Base-by-base conservation (phyloP, 2,329 filamentous ascomycete species). In the Talaromyces sp. region DNA sequence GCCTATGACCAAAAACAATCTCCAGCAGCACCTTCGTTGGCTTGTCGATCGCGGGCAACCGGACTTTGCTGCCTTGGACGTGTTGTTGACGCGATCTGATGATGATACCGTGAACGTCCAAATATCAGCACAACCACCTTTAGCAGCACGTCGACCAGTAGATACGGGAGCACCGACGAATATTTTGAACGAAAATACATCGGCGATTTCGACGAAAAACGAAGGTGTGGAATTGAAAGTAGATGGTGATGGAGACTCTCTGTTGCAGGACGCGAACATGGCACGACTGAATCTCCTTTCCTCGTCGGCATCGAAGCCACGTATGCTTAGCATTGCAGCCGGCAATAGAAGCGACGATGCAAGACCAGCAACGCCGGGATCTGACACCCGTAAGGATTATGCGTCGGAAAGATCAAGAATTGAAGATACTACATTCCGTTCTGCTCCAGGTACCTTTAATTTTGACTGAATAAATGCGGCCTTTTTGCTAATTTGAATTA, bases 1-100 rank as follows among this genome's bases (percentile, higher is more conserved):
- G 77, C 75, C 74, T 77, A 83, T 83, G 81, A 82, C 81, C 73
- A 81, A 76, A 70, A 77, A 80, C 73, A 83, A 83, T 69, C 68
- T 83, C 62, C 71, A 72, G 61, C 70, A 73, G 69, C 80, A 81
- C 73, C 75, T 83, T 65, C 73, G 77, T 74, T 83, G 81, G 81
- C 78, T 83, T 65, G 68, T 83, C 68, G 74, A 74, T 65, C 77
- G 74, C 74, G 75, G 74, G 70, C 74, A 72, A 56, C 73, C 74
- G 41, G 69, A 75, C 11, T 75, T 75, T 61, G 71, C 72, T 33
- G 72, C 73, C 47, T 68, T 78, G 64, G 70, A 72, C 43, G 67
- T 71, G 33, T 70, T 72, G 67, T 59, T 66, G 52, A 73, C 71
- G 66, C 49, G 64, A 57, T 37, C 68, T 52, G 64, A 68, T 64